phyloP scores from a whole-genome alignment of 2,329 filamentous ascomycete genomes.

The Trichoderma oligosporum region DNA sequence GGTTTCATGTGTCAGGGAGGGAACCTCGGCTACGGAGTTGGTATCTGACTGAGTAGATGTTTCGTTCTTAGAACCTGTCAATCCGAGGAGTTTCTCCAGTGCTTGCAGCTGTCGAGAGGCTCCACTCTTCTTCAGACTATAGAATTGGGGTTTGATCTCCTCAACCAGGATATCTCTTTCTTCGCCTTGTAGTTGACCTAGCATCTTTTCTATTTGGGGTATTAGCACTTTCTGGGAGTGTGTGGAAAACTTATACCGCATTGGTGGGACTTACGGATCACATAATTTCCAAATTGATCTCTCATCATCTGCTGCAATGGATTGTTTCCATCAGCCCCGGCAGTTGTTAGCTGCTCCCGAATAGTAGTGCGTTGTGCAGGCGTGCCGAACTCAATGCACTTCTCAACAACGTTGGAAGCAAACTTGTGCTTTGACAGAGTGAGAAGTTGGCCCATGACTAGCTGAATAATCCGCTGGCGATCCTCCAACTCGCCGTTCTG shows the following conservation, averaged over 20 bases:
- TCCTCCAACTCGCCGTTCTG: conserved; percentile 71
- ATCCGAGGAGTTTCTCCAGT: conserved; percentile 35
- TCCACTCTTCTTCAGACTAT: conserved; percentile 59
- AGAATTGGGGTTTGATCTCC: conserved; percentile 60
- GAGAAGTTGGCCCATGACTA: conserved; percentile 70
- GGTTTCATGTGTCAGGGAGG: conserved; percentile 63
- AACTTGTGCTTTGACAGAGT: conserved; percentile 89
- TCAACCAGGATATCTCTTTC: conserved; percentile 59
- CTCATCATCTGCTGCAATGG: conserved; percentile 76
- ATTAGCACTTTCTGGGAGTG: not conserved
- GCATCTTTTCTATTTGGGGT: conserved; percentile 65
- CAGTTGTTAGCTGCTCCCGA: conserved; percentile 56
- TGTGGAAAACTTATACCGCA: too few species aligned
- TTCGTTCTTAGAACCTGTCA: conserved; percentile 28
- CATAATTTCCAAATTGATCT: conserved; percentile 93
- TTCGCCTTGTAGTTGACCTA: conserved; percentile 57
- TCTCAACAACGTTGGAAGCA: conserved; percentile 95
- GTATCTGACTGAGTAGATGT: conserved; percentile 42
- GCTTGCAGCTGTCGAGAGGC: conserved; percentile 56
- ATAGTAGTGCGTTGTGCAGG: conserved; percentile 67
- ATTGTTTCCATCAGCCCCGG: conserved; percentile 61
- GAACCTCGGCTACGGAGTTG: conserved; percentile 58
- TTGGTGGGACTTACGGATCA: conserved; percentile 72
- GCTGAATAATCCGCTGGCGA: conserved; percentile 64
- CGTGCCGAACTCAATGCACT: conserved; percentile 72